Percentiles rank a stretch among this genome's conserved stretches.
Evolutionary conservation across 345 rosid species (phyloP).

Genomic region (Gossypium sturtianum): DNA sequence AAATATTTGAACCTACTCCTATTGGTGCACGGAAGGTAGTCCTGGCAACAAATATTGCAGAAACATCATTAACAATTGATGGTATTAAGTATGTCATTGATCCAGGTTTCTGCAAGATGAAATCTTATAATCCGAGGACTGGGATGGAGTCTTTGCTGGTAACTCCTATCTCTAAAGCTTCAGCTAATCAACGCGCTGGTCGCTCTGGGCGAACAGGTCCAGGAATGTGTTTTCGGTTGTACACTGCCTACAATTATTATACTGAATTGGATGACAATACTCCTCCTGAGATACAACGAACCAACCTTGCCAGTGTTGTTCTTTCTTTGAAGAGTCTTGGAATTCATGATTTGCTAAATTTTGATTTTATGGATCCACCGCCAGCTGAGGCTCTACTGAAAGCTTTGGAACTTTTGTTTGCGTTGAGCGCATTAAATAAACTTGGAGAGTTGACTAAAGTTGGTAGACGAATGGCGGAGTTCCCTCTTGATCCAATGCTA

Average conservation of each 20-base stretch:
- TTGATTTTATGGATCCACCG: slow-evolving; percentile 98
- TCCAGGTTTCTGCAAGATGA: slow-evolving; percentile 97
- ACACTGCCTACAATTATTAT: slow-evolving; percentile 72
- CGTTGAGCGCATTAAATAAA: slow-evolving; percentile 83
- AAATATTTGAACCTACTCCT: slow-evolving; percentile 96
- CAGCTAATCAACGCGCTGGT: slow-evolving; percentile 93
- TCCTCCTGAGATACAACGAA: slow-evolving; percentile 88
- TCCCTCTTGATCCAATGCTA: slow-evolving; percentile 91
- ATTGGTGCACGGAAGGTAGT: slow-evolving; percentile 97
- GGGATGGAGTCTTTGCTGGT: slow-evolving; percentile 96
- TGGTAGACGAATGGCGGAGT: slow-evolving; percentile 95
- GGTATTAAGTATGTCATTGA: slow-evolving; percentile 93
- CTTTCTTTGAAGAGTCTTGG: slow-evolving; percentile 96
- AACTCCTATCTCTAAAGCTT: slow-evolving; percentile 90
- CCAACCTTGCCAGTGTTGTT: slow-evolving; percentile 93
- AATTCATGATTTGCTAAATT: slow-evolving; percentile 79
- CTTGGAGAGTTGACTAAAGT: slow-evolving; percentile 92
- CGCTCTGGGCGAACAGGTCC: slow-evolving; percentile 98
- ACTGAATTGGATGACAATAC: slow-evolving; percentile 92
- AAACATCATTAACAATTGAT: slow-evolving; percentile 90
- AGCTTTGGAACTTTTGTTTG: slow-evolving; percentile 80
- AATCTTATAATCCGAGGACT: slow-evolving; percentile 90
- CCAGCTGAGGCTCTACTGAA: slow-evolving; percentile 93
- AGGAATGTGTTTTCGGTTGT: slow-evolving; percentile 84
- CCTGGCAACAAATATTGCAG: slow-evolving; percentile 94